Conservation (phyloP, 768 basidiomycete species). For the Lyophyllum semitale region DNA sequence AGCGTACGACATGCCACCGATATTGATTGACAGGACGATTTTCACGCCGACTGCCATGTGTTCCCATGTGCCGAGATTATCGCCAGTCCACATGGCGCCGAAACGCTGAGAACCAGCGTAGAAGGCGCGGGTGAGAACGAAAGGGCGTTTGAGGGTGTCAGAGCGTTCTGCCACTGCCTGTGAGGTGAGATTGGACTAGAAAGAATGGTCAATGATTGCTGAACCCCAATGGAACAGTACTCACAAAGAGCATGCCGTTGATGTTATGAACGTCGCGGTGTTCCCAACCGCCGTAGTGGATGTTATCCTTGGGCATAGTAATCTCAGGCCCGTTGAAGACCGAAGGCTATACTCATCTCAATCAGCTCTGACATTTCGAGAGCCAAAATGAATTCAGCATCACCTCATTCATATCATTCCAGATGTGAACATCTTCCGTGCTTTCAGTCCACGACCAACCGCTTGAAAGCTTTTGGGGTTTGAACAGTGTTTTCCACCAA, state of each 20-base stretch:
- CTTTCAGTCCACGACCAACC: constrained; percentile 80
- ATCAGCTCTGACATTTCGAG: neutral
- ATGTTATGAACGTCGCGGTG: constrained; percentile 97
- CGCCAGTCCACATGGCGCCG: constrained; percentile 99
- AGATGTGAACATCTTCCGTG: constrained; percentile 84
- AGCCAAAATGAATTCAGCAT: constrained; percentile 1
- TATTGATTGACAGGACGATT: constrained; percentile 87
- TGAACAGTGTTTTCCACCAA: constrained; percentile 90
- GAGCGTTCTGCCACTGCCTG: constrained; percentile 80
- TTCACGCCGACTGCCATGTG: constrained; percentile 93
- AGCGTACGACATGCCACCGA: constrained; percentile 89
- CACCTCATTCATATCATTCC: constrained; percentile 99
- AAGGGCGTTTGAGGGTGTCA: constrained; percentile 78
- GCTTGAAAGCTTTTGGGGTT: constrained; percentile 48
- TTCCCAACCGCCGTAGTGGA: constrained; percentile 96
- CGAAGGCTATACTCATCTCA: constrained; percentile 63
- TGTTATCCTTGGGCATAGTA: constrained; percentile 59
- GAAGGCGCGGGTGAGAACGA: constrained; percentile 95
- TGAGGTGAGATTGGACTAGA: constrained; percentile 79
- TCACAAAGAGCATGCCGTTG: constrained; percentile 90
- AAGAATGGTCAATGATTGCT: constrained; percentile 1
- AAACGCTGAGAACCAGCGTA: constrained; percentile 94
- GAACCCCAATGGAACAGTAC: constrained; percentile 23
- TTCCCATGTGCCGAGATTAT: constrained; percentile 97
- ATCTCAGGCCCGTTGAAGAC: constrained; percentile 99